Evolutionary conservation across 129 eudicot species (phyloP).

Genomic region (Arctium lappa): DNA sequence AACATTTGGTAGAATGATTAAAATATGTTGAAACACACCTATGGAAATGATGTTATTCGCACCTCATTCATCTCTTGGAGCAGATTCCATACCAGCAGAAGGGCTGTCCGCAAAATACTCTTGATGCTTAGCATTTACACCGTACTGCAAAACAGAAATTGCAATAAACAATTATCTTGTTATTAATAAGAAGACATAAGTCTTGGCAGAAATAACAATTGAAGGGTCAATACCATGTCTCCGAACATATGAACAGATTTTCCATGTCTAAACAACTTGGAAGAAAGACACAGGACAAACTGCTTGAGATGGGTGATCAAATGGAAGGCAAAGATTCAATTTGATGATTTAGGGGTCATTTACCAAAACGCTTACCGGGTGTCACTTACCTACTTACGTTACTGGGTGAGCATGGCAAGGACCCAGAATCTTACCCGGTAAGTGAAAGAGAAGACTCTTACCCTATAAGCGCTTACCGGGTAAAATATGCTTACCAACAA

Average conservation of each 20-base stretch:
- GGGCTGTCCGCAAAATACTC: slow-evolving; percentile 96
- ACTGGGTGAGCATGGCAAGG: not conserved
- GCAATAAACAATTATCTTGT: slow-evolving; percentile 5
- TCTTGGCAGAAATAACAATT: not conserved
- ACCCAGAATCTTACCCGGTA: too few relatives aligned
- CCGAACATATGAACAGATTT: not conserved
- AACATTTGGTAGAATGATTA: not conserved
- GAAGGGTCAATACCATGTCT: not conserved
- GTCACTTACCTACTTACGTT: too few relatives aligned
- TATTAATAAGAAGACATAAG: not conserved
- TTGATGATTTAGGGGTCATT: not conserved
- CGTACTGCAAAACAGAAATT: slow-evolving; percentile 49
- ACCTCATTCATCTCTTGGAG: slow-evolving; percentile 68
- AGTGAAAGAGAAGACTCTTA: too few relatives aligned
- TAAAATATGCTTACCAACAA: too few relatives aligned
- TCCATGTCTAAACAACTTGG: not conserved
- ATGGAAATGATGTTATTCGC: not conserved
- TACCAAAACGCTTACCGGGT: not conserved
- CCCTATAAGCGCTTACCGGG: too few relatives aligned
- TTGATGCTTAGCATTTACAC: slow-evolving; percentile 88
- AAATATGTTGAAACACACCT: not conserved
- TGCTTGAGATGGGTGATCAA: not conserved
- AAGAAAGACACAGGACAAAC: not conserved
- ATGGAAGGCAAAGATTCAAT: not conserved
- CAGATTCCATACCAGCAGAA: slow-evolving; percentile 80